phyloP scores from a whole-genome alignment of 2,329 filamentous ascomycete genomes.

The Hawksworthiomyces lignivorus region DNA sequence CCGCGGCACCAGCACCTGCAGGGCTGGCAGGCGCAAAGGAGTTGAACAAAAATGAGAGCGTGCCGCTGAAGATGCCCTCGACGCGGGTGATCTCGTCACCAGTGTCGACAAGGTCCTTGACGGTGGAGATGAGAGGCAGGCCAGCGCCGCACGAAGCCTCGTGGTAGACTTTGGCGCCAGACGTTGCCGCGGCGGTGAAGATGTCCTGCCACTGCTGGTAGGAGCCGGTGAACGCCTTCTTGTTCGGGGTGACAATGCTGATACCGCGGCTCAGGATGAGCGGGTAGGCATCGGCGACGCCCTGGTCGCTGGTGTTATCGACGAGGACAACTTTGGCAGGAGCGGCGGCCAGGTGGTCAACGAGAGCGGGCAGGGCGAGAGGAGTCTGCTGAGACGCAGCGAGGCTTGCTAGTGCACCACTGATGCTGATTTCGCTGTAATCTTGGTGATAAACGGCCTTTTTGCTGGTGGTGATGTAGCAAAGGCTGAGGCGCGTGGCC shows the following conservation, averaged over 20 bases:
- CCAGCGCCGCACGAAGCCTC: slow-evolving; percentile 93
- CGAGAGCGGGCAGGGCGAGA: slow-evolving; percentile 60
- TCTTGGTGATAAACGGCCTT: slow-evolving; percentile 70
- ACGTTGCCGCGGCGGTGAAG: slow-evolving; percentile 61
- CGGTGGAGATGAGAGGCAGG: slow-evolving; percentile 83
- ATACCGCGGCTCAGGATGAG: slow-evolving; percentile 72
- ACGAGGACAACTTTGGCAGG: slow-evolving; percentile 76
- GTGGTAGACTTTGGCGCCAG: slow-evolving; percentile 81
- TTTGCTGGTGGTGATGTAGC: slow-evolving; percentile 79
- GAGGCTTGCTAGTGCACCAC: slow-evolving; percentile 47
- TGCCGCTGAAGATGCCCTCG: slow-evolving; percentile 95
- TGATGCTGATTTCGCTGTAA: slow-evolving; percentile 52
- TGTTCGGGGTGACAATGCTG: slow-evolving; percentile 93
- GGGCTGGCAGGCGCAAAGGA: slow-evolving; percentile 73
- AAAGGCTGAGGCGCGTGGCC: slow-evolving; percentile 63
- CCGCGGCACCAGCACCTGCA: slow-evolving; percentile 67
- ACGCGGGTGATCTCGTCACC: slow-evolving; percentile 88
- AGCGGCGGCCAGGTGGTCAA: slow-evolving; percentile 68
- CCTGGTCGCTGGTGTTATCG: slow-evolving; percentile 91
- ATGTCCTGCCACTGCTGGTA: slow-evolving; percentile 82
- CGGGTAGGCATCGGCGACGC: slow-evolving; percentile 77
- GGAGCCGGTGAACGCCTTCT: slow-evolving; percentile 88
- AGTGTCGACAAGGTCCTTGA: slow-evolving; percentile 90
- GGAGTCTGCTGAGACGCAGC: slow-evolving; percentile 56
- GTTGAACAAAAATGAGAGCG: slow-evolving; percentile 98